phyloP scores from a whole-genome alignment of 176 grass and related monocot species.

The Areca catechu region DNA sequence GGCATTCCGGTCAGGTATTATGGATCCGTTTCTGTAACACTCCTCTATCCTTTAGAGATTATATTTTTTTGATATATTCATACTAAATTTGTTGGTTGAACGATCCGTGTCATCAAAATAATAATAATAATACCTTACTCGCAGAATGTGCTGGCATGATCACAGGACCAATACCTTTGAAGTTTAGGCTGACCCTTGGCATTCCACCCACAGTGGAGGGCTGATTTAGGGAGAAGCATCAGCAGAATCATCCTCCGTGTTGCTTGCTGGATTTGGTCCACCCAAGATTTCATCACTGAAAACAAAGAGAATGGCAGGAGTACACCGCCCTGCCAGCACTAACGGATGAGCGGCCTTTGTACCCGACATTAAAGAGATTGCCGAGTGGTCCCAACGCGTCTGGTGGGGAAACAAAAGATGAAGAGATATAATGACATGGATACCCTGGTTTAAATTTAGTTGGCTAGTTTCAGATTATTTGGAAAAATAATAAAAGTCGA shows the following conservation, averaged over 20 bases:
- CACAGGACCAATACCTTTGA: slow-evolving; percentile 42
- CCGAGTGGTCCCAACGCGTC: slow-evolving; percentile 36
- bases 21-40: too few relatives aligned
- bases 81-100: too few relatives aligned
- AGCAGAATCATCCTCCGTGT: slow-evolving; percentile 46
- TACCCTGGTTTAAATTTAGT: slow-evolving; percentile 37
- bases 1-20: too few relatives aligned
- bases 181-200: slow-evolving; percentile 25
- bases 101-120: too few relatives aligned
- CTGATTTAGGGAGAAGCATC: slow-evolving; percentile 35
- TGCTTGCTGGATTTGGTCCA: slow-evolving; percentile 29
- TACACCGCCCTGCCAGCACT: slow-evolving; percentile 49
- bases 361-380: slow-evolving; percentile 60
- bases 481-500: neutral
- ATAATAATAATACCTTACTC: slow-evolving; percentile 21
- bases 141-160: slow-evolving; percentile 36
- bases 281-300: slow-evolving; percentile 52
- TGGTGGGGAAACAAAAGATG: slow-evolving; percentile 42
- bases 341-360: slow-evolving; percentile 28
- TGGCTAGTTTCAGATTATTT: neutral
- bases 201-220: slow-evolving; percentile 27
- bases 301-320: slow-evolving; percentile 82
- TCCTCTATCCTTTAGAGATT: too few relatives aligned
- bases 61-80: too few relatives aligned
- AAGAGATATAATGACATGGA: slow-evolving; percentile 83